Percentiles rank a stretch among this genome's conserved stretches.
phyloP scores from a whole-genome alignment of 768 basidiomycete genomes.

The Nevesoporus exiguus region DNA sequence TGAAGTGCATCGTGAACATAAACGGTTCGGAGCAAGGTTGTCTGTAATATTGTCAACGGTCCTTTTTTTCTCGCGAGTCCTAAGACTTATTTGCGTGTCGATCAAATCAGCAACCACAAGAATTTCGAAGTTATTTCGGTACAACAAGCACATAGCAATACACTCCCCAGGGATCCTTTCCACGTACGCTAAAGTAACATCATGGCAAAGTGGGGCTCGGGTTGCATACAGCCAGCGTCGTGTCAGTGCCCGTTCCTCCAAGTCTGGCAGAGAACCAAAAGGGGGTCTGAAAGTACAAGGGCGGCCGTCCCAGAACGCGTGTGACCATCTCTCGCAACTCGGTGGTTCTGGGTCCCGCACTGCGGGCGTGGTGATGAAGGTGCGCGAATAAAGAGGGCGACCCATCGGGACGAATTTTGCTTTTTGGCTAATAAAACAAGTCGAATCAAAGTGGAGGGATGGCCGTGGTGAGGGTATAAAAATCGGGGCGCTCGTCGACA shows the following conservation, averaged over 20 bases:
- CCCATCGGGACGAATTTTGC: constrained; percentile 40
- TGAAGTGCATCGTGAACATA: not conserved
- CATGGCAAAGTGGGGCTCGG: not conserved
- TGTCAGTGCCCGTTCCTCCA: not conserved
- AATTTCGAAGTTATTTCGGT: not conserved
- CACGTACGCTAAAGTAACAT: not conserved
- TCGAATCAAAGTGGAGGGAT: not conserved
- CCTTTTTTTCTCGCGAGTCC: too few relatives aligned
- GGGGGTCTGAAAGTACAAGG: not conserved
- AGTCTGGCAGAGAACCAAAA: not conserved
- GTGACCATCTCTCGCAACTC: constrained; percentile 56
- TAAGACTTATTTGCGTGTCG: too few relatives aligned
- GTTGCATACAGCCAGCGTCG: not conserved
- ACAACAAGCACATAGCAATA: not conserved
- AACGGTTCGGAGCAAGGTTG: too few relatives aligned
- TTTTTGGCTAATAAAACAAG: constrained; percentile 29
- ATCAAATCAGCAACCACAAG: too few relatives aligned
- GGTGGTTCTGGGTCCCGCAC: constrained; percentile 44
- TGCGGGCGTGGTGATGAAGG: constrained; percentile 36
- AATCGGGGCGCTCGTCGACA: not conserved
- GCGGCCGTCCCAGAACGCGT: not conserved
- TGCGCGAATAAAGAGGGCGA: constrained; percentile 54
- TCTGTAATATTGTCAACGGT: too few relatives aligned
- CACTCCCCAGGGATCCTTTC: not conserved
- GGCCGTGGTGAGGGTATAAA: constrained; percentile 12